Base-by-base conservation (phyloP, 768 basidiomycete species). In the Bullera alba region DNA sequence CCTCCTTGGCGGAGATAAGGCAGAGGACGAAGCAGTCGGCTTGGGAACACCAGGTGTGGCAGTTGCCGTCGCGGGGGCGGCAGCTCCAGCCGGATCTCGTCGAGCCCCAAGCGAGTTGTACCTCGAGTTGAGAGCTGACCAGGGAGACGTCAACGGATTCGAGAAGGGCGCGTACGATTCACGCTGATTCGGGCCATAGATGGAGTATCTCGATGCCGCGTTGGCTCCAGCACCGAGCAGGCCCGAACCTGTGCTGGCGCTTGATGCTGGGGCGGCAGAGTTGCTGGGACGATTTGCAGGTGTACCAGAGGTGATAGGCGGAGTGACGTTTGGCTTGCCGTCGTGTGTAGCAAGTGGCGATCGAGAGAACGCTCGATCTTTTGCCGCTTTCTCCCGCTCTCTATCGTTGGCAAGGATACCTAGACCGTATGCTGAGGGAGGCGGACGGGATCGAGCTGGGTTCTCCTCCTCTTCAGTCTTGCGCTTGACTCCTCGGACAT, bases 401-500 rank as follows among this genome's bases (percentile, higher is more conserved):
- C 30, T 56, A 48, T 14, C 55, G 42, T 21, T 58, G 36, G 42
- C 5, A 21, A 50, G 7, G 37, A 46, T 49, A 58, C 22, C 29
- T 47, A 47, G 16, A 58, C 38, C 46, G 42, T 56, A 8, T 48
- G 37, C 50, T 17, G 61, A 46, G 7, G 55, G 41, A 3, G 56
- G 52, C 6, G 59, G 48, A 23, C 56, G 48, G 39, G 57, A 44
- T 36, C 30, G 27, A 28, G 38, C 38, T 6, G 42, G 10, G 15
- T 21, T 12, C 8, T 57, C 50, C 23, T 58, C 57, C n/a, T 65
- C 67, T 15, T 49, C 60, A 12, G 35, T 52, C 49, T 71, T 71
- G 7, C 70, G 54, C 46, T 71, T 71, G 10, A 60, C 25, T 1
- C 67, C 67, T 12, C 70, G 60, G 16, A 37, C 26, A 1, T 69